Percentiles rank a stretch among this genome's conserved stretches.
These are phyloP conservation scores for Talaromyces thailandensis DNA, from an alignment of 495 filamentous ascomycete species.

Conservation along the genomic window DNA sequence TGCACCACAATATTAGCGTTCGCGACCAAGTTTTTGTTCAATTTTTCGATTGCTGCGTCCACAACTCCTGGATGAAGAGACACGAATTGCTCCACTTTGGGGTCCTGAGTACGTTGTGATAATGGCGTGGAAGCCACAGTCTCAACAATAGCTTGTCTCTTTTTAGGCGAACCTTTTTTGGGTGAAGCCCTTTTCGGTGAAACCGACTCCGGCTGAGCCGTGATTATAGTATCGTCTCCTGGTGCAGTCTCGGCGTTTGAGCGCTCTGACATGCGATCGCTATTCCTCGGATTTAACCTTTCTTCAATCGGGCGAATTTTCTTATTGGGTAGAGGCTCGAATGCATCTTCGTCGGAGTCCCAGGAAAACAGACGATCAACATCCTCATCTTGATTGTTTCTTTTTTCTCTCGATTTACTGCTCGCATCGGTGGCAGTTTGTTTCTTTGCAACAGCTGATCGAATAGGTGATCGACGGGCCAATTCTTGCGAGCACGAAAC, in stretches of 20 bases:
- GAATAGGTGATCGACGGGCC: conserved; percentile 1
- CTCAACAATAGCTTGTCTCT: not conserved
- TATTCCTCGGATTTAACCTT: not conserved
- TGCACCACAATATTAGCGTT: conserved; percentile 33
- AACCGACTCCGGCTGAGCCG: not conserved
- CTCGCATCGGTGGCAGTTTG: not conserved
- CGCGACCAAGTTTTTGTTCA: conserved; percentile 20
- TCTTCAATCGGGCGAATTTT: not conserved
- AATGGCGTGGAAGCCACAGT: not conserved
- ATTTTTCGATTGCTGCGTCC: conserved; percentile 12
- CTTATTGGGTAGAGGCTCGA: not conserved
- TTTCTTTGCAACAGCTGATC: conserved; percentile 1
- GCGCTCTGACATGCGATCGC: not conserved
- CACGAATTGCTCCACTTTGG: conserved; percentile 23
- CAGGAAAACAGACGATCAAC: not conserved
- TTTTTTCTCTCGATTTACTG: not conserved
- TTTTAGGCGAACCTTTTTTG: not conserved
- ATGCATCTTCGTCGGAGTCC: conserved; percentile 1
- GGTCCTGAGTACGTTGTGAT: conserved; percentile 9
- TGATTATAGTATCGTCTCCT: not conserved
- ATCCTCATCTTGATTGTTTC: not conserved
- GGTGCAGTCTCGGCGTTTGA: not conserved
- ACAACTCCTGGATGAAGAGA: conserved; percentile 15
- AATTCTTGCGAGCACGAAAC: not conserved
- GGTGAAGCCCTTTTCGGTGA: not conserved